Evolutionary conservation across 139 green algal species (phyloP).

Genomic region (Micractinium sp.): DNA sequence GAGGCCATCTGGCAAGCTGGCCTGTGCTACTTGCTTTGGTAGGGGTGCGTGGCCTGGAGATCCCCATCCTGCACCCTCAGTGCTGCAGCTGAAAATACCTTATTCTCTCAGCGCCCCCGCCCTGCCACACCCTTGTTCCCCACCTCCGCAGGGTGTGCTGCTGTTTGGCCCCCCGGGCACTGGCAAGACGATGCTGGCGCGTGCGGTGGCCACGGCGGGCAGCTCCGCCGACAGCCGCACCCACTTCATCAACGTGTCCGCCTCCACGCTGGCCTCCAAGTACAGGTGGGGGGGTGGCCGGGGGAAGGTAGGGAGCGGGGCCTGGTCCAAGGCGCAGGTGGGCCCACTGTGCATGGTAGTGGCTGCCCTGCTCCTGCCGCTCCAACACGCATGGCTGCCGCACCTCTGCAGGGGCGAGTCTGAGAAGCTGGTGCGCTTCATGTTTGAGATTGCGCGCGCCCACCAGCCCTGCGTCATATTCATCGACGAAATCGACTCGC

Average conservation of each 20-base stretch:
- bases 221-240: conserved; percentile 72
- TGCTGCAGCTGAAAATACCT: too few relatives aligned
- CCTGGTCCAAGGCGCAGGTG: background rate
- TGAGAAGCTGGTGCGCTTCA: conserved; percentile 75
- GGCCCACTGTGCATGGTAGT: background rate
- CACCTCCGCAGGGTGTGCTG: conserved; percentile 84
- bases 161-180: conserved; percentile 93
- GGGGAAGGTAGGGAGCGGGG: background rate
- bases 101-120: background rate
- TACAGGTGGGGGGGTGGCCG: conserved; percentile 59
- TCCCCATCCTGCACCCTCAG: background rate
- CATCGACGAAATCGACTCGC: conserved; percentile 98
- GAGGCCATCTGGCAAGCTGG: background rate
- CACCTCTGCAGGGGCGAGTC: conserved; percentile 43
- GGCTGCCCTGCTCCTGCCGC: background rate
- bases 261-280: conserved; percentile 93
- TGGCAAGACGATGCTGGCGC: conserved; percentile 93
- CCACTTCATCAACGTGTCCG: conserved; percentile 97
- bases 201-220: conserved; percentile 83
- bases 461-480: conserved; percentile 93
- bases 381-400: background rate
- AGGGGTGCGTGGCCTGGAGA: background rate
- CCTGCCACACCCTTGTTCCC: background rate
- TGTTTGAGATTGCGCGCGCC: conserved; percentile 94
- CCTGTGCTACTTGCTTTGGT: background rate